Evolutionary conservation across 2,329 filamentous ascomycete species (phyloP).

Genomic region (Phialocephala subalpina): DNA sequence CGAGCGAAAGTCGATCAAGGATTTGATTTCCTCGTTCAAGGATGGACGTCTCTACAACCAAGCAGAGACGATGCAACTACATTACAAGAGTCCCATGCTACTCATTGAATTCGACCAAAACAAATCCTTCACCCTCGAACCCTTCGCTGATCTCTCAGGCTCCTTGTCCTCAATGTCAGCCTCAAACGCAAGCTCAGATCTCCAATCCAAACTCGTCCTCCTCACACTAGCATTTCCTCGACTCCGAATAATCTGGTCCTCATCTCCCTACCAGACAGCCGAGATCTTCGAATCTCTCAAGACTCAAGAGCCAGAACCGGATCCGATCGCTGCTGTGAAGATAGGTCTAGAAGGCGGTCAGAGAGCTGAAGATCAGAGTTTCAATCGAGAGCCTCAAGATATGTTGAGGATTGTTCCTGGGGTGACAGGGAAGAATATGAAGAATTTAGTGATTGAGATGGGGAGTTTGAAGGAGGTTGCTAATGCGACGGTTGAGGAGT

Average conservation of each 20-base stretch:
- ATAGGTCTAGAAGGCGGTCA: constrained; percentile 76
- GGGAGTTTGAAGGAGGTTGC: constrained; percentile 84
- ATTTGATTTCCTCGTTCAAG: constrained; percentile 90
- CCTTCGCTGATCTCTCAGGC: constrained; percentile 73
- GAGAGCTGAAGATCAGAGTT: constrained; percentile 72
- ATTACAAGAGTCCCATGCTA: constrained; percentile 90
- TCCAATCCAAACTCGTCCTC: constrained; percentile 91
- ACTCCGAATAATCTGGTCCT: constrained; percentile 92
- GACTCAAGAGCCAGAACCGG: constrained; percentile 86
- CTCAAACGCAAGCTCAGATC: constrained; percentile 70
- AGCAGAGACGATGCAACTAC: constrained; percentile 90
- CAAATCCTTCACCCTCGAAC: constrained; percentile 94
- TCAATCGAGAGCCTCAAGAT: constrained; percentile 87
- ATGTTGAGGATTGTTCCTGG: constrained; percentile 89
- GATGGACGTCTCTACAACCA: constrained; percentile 93
- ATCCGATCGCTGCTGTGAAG: constrained; percentile 85
- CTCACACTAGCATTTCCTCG: constrained; percentile 91
- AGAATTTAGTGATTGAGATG: constrained; percentile 73
- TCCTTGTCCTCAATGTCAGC: constrained; percentile 69
- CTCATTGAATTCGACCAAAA: constrained; percentile 98
- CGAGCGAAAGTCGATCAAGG: constrained; percentile 91
- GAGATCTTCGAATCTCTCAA: constrained; percentile 97
- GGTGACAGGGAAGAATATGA: constrained; percentile 80
- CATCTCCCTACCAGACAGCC: constrained; percentile 91
- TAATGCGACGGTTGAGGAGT: constrained; percentile 80